Percentiles rank a stretch among this genome's conserved stretches.
phyloP scores from a whole-genome alignment of 2,329 filamentous ascomycete genomes.

The Epichloe coenophiala region DNA sequence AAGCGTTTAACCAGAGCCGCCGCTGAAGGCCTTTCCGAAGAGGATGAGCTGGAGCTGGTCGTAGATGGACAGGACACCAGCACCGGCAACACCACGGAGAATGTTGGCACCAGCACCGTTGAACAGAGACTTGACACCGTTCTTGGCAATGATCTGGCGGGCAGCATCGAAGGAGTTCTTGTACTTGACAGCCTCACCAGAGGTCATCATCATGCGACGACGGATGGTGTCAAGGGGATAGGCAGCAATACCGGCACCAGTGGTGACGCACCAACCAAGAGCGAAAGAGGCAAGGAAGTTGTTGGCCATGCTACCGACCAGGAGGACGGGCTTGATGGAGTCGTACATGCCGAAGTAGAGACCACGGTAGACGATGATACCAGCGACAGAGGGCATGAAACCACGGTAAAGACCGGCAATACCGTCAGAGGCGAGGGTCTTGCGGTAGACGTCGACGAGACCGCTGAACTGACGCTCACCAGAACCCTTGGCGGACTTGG shows the following conservation, averaged over 20 bases:
- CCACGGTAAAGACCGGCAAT: constrained; percentile 99
- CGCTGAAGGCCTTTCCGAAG: constrained; percentile 99
- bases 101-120: constrained; percentile 99
- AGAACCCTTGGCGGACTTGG: constrained; percentile 93
- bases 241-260: constrained; percentile 99
- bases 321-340: constrained; percentile 97
- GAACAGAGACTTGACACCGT: constrained; percentile 98
- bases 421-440: constrained; percentile 98
- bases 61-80: constrained; percentile 99
- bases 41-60: constrained; percentile 98
- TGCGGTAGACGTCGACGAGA: constrained; percentile 98
- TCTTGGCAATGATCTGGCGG: constrained; percentile 91
- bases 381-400: constrained; percentile 98
- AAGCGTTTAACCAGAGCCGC: constrained; percentile 36
- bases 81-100: constrained; percentile 99
- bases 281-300: constrained; percentile 99
- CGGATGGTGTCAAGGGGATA: constrained; percentile 99
- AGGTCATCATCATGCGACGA: constrained; percentile 99
- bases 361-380: constrained; percentile 99
- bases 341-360: constrained; percentile 99
- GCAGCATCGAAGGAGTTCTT: constrained; percentile 89
- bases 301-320: constrained; percentile 80
- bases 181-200: constrained; percentile 98
- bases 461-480: constrained; percentile 99
- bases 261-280: constrained; percentile 98